Percentiles rank a stretch among this genome's conserved stretches.
Evolutionary conservation across 2,329 filamentous ascomycete genomes (phyloP).

Genomic region (Ophiosphaerella korrae): DNA sequence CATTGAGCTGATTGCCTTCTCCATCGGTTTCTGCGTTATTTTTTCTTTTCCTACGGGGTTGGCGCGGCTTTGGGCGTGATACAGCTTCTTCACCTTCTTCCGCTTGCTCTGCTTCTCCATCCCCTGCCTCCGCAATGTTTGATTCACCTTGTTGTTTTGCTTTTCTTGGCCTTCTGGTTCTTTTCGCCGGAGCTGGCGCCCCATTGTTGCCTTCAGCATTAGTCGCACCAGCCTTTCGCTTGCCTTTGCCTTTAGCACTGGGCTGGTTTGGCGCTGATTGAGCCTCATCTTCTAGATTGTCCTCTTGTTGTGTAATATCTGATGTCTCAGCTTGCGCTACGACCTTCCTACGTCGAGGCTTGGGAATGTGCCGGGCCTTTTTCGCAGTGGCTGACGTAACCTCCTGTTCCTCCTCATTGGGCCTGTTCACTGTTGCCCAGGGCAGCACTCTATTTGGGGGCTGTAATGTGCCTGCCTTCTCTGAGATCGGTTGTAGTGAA

Average conservation of each 20-base stretch:
- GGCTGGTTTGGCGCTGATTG: constrained; percentile 13
- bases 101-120: constrained; percentile 13
- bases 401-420: constrained; percentile 15
- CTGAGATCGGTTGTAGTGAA: background rate
- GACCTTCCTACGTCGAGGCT: constrained; percentile 13
- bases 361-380: constrained; percentile 18
- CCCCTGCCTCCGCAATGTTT: constrained; percentile 9
- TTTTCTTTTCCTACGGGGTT: constrained; percentile 21
- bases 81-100: constrained; percentile 14
- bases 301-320: constrained; percentile 15
- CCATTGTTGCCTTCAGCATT: constrained; percentile 17
- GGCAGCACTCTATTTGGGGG: constrained; percentile 16
- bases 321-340: constrained; percentile 5
- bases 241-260: constrained; percentile 24
- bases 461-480: constrained; percentile 9
- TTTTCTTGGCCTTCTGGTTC: constrained; percentile 36
- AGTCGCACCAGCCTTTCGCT: constrained; percentile 15
- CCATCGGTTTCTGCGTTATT: constrained; percentile 15
- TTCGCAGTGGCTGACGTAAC: constrained; percentile 10
- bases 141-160: constrained; percentile 17
- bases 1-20: constrained; percentile 14
- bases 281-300: constrained; percentile 13
- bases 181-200: constrained; percentile 24
- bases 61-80: constrained; percentile 22
- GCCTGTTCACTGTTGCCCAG: constrained; percentile 41